phyloP scores from a whole-genome alignment of 202 grass and related monocot species.

The Setaria viridis region DNA sequence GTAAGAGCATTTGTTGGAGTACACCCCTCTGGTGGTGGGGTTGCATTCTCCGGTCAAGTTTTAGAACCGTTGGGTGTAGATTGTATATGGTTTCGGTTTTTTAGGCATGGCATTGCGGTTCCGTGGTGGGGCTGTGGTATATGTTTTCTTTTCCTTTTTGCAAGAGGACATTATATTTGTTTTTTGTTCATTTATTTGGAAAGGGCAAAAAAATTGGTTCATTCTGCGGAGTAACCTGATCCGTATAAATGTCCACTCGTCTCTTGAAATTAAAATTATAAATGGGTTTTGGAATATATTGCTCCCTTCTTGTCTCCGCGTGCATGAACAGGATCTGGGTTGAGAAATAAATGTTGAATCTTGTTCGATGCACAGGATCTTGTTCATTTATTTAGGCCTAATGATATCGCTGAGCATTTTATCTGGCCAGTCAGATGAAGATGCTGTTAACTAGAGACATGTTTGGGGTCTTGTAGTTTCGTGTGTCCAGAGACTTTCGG shows the following conservation, averaged over 20 bases:
- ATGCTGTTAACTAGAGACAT: too few relatives aligned
- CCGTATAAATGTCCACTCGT: background rate
- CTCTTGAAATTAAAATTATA: background rate
- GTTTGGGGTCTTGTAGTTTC: too few relatives aligned
- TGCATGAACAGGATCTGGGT: too few relatives aligned
- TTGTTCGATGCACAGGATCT: too few relatives aligned
- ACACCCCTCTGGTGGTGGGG: background rate
- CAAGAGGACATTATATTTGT: background rate
- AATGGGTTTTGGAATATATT: background rate
- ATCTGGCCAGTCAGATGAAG: too few relatives aligned
- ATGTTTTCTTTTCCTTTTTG: slow-evolving; percentile 19
- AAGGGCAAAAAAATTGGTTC: background rate
- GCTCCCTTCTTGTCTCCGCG: background rate
- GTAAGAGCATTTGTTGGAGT: slow-evolving; percentile 38
- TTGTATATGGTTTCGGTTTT: slow-evolving; percentile 47
- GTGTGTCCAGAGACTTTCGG: too few relatives aligned
- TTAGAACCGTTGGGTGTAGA: slow-evolving; percentile 31
- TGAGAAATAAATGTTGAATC: too few relatives aligned
- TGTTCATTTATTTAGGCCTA: too few relatives aligned
- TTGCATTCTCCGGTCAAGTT: slow-evolving; percentile 20
- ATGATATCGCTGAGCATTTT: too few relatives aligned
- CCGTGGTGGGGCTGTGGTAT: slow-evolving; percentile 4
- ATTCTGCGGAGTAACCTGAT: background rate
- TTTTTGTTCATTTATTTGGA: slow-evolving; percentile 20
- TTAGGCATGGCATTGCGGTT: background rate